Evolutionary conservation across 2,329 filamentous ascomycete genomes (phyloP).

Genomic region (Xylariales sp.): DNA sequence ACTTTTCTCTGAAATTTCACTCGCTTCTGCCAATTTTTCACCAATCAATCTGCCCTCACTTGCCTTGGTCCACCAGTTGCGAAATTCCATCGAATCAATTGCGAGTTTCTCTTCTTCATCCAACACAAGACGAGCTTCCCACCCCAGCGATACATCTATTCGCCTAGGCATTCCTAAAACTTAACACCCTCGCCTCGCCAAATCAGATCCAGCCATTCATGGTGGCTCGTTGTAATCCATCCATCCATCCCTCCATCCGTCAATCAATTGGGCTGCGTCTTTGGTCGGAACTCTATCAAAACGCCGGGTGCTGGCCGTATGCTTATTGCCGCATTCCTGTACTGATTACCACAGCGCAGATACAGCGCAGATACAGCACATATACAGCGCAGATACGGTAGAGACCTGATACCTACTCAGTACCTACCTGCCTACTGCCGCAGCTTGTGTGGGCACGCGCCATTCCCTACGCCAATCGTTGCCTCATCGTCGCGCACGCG

Average conservation of each 20-base stretch:
- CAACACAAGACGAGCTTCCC: slow-evolving; percentile 45
- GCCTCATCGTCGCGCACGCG: slow-evolving; percentile 30
- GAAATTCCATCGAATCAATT: slow-evolving; percentile 52
- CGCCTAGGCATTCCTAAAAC: slow-evolving; percentile 43
- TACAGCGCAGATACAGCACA: background rate
- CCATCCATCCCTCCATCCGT: too few species aligned
- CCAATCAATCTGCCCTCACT: slow-evolving; percentile 51
- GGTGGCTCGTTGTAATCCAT: slow-evolving; percentile 25
- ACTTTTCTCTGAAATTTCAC: slow-evolving; percentile 49
- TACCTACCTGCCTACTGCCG: background rate
- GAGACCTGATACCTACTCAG: too few species aligned
- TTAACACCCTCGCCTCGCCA: slow-evolving; percentile 41
- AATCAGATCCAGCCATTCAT: slow-evolving; percentile 45
- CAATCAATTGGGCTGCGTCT: slow-evolving; percentile 23
- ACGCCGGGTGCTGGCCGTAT: background rate
- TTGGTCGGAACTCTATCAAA: slow-evolving; percentile 28
- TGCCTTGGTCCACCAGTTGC: slow-evolving; percentile 49
- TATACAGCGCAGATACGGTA: background rate
- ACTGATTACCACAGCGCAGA: slow-evolving; percentile 16
- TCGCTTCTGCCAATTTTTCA: slow-evolving; percentile 51
- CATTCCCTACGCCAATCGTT: slow-evolving; percentile 25
- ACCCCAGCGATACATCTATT: slow-evolving; percentile 41
- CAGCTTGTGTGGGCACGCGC: slow-evolving; percentile 30
- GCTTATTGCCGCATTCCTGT: slow-evolving; percentile 8
- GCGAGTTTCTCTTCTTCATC: slow-evolving; percentile 47